Evolutionary conservation across 805 yeast genomes (phyloP), one percentile per base, ranked within the genome.

Genomic region (Metschnikowia vanudenii): DNA sequence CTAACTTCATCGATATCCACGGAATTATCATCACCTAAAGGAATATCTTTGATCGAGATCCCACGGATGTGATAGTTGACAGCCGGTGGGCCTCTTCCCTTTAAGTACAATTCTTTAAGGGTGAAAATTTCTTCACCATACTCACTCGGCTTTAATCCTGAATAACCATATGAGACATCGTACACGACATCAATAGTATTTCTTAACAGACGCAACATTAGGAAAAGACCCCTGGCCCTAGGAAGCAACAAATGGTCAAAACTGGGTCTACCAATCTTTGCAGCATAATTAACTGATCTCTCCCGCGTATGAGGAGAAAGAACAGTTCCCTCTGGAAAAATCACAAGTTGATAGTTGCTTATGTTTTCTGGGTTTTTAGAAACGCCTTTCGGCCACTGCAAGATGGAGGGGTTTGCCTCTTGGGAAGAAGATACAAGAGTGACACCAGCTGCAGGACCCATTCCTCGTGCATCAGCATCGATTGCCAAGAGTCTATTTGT

Each of bases 271-370:
- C 73, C 75, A 19, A 73, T 60, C 52, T 82, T 78, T 5, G 62
- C 65, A 17, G 89, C 85, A 65, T 71, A 94, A 7, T 62, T 71
- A 14, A 70, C 72, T 8, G 91, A 80, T 47, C 79, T 78, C 3
- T 57, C 67, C 39, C 80, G 74, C 1, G 96, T 88, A 49, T 79
- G 76, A 4, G 73, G 74, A 32, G 94, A 82, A 45, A 86, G 68
- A 48, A 89, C 94, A 0, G 99, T 94, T 4, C 99, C 99, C 64
- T 94, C 99, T 1, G 99, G 99, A 67, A 85, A 94, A 22, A 94
- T 64, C 18, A 91, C 67, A 38, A 94, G 63, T 74, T 85, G 81
- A 52, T 84, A 82, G 39, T 47, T 47, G n/a, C 43, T 38, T 34
- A 28, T 17, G 19, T 49, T 36, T 5, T 30, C 38, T 6, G 43